Evolutionary conservation across 371 early-diverging fungal species (phyloP), one percentile per base, ranked within the genome.

Genomic region (Syncephalis plumigaleata): DNA sequence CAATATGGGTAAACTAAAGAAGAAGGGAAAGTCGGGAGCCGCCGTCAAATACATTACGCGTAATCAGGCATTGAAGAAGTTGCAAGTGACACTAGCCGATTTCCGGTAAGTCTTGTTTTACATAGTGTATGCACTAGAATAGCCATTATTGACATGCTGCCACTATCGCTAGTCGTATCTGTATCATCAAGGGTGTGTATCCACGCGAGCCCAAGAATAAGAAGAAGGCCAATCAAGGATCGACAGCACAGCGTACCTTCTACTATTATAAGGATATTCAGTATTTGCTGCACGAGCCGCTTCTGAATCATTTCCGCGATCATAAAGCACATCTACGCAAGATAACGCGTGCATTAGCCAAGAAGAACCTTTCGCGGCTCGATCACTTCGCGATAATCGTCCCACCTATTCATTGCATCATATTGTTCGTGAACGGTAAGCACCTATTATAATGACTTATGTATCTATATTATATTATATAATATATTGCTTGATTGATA

Each of bases 171-270:
- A 81, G 97, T 64, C 91, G 94, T 39, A 72, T 97, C 48, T 95
- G 95, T 69, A 97, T 97, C 60, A 66, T 97, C 53, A 97, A 97
- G 69, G 98, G 98, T 26, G 85, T 97, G 52, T 94, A 95, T 66
- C 98, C 98, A 16, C 83, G 89, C 42, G 91, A 92, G 60, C 98
- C 98, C 38, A 79, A 75, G 52, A 89, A 84, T 70, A 81, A 84
- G 58, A 90, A 90, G 71, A 90, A 88, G 64, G 86, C 86, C 66
- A 80, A 81, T 67, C 81, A 84, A 62, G 92, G 92, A n/a, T 83
- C 85, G 17, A 81, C 87, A 9, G 80, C 81, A 25, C 81, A 84
- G 21, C 68, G 81, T 7, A 94, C 92, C 15, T 92, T 84, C 58
- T 97, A 95, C 61, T 87, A 81, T 68, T 65, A 80, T 52, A 93